Evolutionary conservation across 257 asterid species (phyloP).

Genomic region (Perilla frutescens): DNA sequence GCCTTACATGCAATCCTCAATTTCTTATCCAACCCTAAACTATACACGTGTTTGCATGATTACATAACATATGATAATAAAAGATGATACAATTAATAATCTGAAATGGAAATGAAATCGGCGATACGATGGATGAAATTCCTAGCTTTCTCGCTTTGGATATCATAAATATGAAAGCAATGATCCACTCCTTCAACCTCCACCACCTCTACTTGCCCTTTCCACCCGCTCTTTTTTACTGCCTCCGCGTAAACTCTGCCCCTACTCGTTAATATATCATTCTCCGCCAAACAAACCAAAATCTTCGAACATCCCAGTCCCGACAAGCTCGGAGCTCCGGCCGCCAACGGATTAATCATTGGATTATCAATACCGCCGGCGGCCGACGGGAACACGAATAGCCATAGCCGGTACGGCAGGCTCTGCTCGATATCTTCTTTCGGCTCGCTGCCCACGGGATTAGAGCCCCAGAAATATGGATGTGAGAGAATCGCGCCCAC

Average conservation of each 20-base stretch:
- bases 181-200: slow-evolving; percentile 57
- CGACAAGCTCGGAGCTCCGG: slow-evolving; percentile 33
- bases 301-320: slow-evolving; percentile 28
- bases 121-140: slow-evolving; percentile 45
- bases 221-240: slow-evolving; percentile 62
- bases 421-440: slow-evolving; percentile 19
- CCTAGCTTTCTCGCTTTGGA: slow-evolving; percentile 42
- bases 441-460: slow-evolving; percentile 30
- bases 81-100: too few species aligned
- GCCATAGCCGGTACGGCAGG: slow-evolving; percentile 16
- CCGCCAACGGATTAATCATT: slow-evolving; percentile 22
- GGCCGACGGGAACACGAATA: slow-evolving; percentile 7
- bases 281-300: slow-evolving; percentile 33
- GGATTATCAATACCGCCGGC: slow-evolving; percentile 28
- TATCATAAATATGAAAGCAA: slow-evolving; percentile 49
- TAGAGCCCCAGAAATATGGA: slow-evolving; percentile 43
- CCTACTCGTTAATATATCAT: slow-evolving; percentile 34
- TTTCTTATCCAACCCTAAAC: too few species aligned
- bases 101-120: slow-evolving; percentile 37
- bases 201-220: slow-evolving; percentile 56
- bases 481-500: slow-evolving; percentile 41
- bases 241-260: slow-evolving; percentile 42
- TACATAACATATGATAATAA: too few species aligned
- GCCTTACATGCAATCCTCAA: too few species aligned
- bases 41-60: too few species aligned